Percentiles rank a stretch among this genome's conserved stretches.
Evolutionary conservation across 2,329 filamentous ascomycete genomes (phyloP).

Genomic region (Grosmannia serpens): DNA sequence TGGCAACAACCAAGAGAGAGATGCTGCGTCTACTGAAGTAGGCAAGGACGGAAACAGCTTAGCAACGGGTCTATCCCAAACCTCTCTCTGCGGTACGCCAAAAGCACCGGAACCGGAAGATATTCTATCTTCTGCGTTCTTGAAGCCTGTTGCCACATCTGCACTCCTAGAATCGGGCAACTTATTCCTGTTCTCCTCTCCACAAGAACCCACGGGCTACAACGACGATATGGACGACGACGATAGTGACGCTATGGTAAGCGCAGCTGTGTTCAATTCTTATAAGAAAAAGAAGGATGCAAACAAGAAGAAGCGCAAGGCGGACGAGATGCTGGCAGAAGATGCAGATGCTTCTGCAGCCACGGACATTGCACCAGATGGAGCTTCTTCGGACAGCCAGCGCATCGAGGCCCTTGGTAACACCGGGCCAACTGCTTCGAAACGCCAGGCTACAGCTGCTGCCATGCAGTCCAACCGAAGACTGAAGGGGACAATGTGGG

Average conservation of each 20-base stretch:
- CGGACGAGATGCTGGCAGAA: conserved; percentile 15
- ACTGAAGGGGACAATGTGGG: conserved; percentile 2
- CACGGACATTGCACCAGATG: not conserved
- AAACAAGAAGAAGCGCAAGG: conserved; percentile 20
- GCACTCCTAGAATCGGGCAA: not conserved
- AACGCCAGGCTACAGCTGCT: conserved; percentile 8
- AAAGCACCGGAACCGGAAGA: not conserved
- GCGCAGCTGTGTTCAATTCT: not conserved
- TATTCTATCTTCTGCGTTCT: not conserved
- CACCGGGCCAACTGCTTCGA: not conserved
- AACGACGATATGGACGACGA: not conserved
- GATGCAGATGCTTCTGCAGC: not conserved
- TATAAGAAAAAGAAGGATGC: not conserved
- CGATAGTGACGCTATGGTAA: conserved; percentile 4
- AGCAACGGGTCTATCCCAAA: not conserved
- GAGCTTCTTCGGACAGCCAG: not conserved
- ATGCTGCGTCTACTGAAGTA: not conserved
- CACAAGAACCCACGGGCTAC: not conserved
- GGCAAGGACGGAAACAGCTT: not conserved
- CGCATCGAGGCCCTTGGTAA: not conserved
- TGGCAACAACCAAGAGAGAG: not conserved
- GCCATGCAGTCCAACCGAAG: conserved; percentile 1
- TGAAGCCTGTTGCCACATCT: not conserved
- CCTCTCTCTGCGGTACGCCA: not conserved
- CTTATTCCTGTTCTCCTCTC: conserved; percentile 1